Evolutionary conservation across 2,329 filamentous ascomycete genomes (phyloP), one percentile per base, ranked within the genome.

Genomic region (Emergomyces orientalis): DNA sequence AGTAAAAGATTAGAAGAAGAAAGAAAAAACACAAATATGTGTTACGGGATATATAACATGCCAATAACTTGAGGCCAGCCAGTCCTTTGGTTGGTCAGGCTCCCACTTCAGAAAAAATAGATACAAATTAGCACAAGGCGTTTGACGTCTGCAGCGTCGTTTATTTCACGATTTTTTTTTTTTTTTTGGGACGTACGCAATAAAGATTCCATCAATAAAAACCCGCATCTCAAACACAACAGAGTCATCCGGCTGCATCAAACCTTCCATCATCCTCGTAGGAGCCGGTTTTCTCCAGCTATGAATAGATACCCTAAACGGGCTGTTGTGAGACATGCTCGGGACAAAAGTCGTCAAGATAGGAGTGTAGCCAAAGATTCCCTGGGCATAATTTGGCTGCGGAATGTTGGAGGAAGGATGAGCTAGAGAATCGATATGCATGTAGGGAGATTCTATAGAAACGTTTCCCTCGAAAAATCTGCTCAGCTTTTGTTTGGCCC

Each of bases 301-400:
- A 74, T 92, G 89, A 58, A 93, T 80, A 2, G 89, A 92, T 59
- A 92, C 80, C 65, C 86, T 83, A 73, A 91, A 92, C 0, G 84
- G 79, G 34, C 77, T 78, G 30, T 84, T 83, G 0, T 77, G 71
- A 3, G 79, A 69, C 11, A 91, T 77, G 64, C 86, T 88, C 1
- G 88, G 86, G 54, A 91, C 80, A 71, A 90, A 93, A 65, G 84
- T 86, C 19, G 86, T 88, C 68, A 92, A 79, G 14, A 84, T 84
- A 1, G 88, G 88, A n/a, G 89, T 69, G 59, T 78, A 72, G 3
- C 74, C 72, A 11, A 71, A 61, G 43, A 69, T 70, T 1, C 68
- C 69, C n/a, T 69, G 71, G 5, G 66, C 58, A 30, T 54, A 55
- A 59, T 47, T 32, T 6, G 39, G 14, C 14, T 52, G 58, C 39